phyloP scores from a whole-genome alignment of 2,329 filamentous ascomycete genomes.

The Trichoderma sp. region DNA sequence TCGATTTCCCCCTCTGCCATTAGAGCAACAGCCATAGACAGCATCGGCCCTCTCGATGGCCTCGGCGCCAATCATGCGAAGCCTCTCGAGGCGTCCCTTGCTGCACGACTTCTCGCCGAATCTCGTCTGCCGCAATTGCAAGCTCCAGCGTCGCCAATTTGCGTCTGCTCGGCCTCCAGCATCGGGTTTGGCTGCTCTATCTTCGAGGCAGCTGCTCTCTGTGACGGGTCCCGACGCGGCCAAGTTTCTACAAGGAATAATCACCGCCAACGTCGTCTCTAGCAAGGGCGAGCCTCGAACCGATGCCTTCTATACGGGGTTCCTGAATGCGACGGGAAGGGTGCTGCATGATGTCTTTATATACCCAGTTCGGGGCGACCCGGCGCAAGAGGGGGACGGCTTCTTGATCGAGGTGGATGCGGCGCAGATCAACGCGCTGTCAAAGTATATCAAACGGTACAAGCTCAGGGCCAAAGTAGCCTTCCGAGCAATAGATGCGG shows the following conservation, averaged over 20 bases:
- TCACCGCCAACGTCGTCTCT: constrained; percentile 59
- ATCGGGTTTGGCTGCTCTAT: constrained; percentile 54
- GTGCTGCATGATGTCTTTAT: constrained; percentile 89
- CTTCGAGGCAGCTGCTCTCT: constrained; percentile 75
- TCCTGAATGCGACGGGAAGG: constrained; percentile 81
- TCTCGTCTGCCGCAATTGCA: constrained; percentile 33
- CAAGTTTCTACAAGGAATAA: constrained; percentile 83
- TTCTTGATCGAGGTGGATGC: constrained; percentile 82
- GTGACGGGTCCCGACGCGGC: constrained; percentile 75
- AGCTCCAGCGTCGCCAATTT: constrained; percentile 33
- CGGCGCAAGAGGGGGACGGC: constrained; percentile 30
- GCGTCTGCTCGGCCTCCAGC: constrained; percentile 42
- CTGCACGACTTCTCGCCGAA: constrained; percentile 19
- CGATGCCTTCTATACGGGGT: constrained; percentile 72
- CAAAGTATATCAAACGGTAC: constrained; percentile 76
- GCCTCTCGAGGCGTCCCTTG: constrained; percentile 25
- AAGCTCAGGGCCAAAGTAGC: constrained; percentile 79
- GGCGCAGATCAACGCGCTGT: constrained; percentile 57
- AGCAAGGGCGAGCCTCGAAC: constrained; percentile 35
- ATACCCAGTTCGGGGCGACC: constrained; percentile 56
- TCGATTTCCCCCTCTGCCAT: neutral
- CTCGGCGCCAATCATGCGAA: constrained; percentile 22
- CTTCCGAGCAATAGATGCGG: constrained; percentile 62
- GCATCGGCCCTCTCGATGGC: neutral
- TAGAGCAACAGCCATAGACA: neutral